Conservation (phyloP, 1,139 yeast genomes). For the Yamadazyma taylorii region DNA sequence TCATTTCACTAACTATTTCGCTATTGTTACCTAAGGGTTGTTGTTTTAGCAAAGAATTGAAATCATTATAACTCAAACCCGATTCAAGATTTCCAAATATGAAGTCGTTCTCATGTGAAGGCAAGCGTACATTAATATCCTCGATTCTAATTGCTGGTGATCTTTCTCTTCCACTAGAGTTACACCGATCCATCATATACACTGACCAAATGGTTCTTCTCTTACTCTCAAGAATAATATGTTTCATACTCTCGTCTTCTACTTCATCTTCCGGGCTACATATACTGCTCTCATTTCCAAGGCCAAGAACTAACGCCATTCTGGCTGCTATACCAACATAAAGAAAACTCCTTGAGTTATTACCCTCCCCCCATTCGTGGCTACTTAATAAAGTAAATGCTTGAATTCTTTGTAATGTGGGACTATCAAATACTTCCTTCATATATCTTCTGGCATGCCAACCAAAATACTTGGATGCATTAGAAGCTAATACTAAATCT, state of each 20-base stretch:
- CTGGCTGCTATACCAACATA: slow-evolving; percentile 41
- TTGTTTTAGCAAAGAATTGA: slow-evolving; percentile 10
- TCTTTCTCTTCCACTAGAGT: slow-evolving; percentile 35
- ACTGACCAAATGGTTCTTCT: slow-evolving; percentile 41
- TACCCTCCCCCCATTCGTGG: slow-evolving; percentile 45
- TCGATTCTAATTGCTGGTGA: slow-evolving; percentile 29
- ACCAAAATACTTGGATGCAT: slow-evolving; percentile 39
- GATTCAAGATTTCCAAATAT: slow-evolving; percentile 21
- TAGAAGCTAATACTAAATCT: slow-evolving; percentile 19
- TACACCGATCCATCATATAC: slow-evolving; percentile 44
- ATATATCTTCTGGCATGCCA: slow-evolving; percentile 35
- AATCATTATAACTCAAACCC: slow-evolving; percentile 18
- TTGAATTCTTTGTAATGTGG: slow-evolving; percentile 37
- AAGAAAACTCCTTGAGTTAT: slow-evolving; percentile 36
- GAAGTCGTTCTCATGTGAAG: slow-evolving; percentile 25
- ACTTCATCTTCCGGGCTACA: slow-evolving; percentile 11
- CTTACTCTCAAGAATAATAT: slow-evolving; percentile 29
- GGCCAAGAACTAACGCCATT: slow-evolving; percentile 38
- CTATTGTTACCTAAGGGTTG: no score
- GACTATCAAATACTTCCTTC: slow-evolving; percentile 35
- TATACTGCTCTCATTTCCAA: slow-evolving; percentile 24
- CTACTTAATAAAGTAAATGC: slow-evolving; percentile 36
- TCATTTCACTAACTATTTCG: no score
- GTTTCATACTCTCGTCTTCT: slow-evolving; percentile 11
- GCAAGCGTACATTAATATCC: slow-evolving; percentile 24